Percentiles rank a stretch among this genome's conserved stretches.
These are phyloP conservation scores for Penicillium antarcticum DNA, from an alignment of 495 filamentous ascomycete species.

Conservation along the genomic window DNA sequence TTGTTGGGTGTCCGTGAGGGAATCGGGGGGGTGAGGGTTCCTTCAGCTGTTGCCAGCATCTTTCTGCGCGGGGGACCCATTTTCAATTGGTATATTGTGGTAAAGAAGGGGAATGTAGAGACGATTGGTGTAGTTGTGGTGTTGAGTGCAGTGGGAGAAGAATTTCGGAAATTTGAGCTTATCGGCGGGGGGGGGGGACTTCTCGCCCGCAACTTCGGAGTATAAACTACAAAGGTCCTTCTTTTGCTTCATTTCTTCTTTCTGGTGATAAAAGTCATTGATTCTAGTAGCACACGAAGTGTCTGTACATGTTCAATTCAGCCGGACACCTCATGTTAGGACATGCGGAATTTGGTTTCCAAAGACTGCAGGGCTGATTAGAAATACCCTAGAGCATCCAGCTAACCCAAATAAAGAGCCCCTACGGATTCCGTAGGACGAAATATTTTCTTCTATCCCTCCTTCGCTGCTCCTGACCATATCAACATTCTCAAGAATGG, in stretches of 20 bases:
- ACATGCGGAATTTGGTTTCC: not conserved
- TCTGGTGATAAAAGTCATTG: not conserved
- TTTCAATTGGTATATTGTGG: not conserved
- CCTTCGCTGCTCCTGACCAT: not conserved
- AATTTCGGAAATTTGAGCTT: constrained; percentile 19
- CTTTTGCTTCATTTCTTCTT: too few species aligned
- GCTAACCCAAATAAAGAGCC: too few species aligned
- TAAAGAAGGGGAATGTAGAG: not conserved
- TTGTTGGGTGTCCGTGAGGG: constrained; percentile 59
- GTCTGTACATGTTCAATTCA: not conserved
- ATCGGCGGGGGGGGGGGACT: constrained; percentile 17
- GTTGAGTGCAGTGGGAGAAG: not conserved
- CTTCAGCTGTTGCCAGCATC: constrained; percentile 67
- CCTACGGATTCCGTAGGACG: too few species aligned
- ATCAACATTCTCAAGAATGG: constrained; percentile 17
- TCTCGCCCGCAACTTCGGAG: not conserved
- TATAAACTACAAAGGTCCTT: not conserved
- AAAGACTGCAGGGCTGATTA: too few species aligned
- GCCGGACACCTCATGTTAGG: too few species aligned
- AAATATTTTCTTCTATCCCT: too few species aligned
- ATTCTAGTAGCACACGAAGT: not conserved
- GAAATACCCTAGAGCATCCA: too few species aligned
- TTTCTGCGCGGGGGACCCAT: constrained; percentile 78
- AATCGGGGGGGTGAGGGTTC: constrained; percentile 71
- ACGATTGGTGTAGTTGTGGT: not conserved